Percentiles rank a stretch among this genome's conserved stretches.
phyloP scores from a whole-genome alignment of 768 basidiomycete species.

The Boletus rubescentipes region DNA sequence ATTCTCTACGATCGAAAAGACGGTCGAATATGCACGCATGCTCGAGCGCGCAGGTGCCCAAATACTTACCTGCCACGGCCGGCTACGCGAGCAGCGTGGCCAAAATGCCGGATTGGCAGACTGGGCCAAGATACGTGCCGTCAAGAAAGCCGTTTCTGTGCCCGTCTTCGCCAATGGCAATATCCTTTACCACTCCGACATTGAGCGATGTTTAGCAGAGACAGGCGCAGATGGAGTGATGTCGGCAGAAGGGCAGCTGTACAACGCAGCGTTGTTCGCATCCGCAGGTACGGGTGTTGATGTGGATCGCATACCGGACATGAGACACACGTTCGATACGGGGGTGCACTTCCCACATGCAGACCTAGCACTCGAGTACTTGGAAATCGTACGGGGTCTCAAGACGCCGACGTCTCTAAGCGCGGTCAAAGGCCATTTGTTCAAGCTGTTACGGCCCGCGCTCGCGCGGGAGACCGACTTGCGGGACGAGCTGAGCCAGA shows the following conservation, averaged over 20 bases:
- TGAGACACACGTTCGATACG: conserved; percentile 31
- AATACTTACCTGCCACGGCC: conserved; percentile 91
- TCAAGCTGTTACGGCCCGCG: conserved; percentile 86
- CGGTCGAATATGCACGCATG: conserved; percentile 94
- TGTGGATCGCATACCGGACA: neutral
- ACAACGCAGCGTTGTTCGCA: conserved; percentile 83
- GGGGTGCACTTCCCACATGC: conserved; percentile 56
- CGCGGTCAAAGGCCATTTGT: conserved; percentile 89
- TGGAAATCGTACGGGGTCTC: conserved; percentile 63
- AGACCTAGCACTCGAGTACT: conserved; percentile 80
- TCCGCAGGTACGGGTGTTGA: conserved; percentile 25
- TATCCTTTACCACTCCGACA: conserved; percentile 83
- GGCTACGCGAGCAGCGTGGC: conserved; percentile 89
- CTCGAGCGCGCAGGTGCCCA: conserved; percentile 94
- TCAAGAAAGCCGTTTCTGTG: conserved; percentile 85
- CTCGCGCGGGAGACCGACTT: conserved; percentile 66
- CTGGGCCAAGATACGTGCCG: conserved; percentile 86
- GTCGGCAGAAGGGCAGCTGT: conserved; percentile 93
- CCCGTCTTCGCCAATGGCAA: conserved; percentile 99
- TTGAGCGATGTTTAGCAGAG: conserved; percentile 70
- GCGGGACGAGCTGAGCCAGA: conserved; percentile 65
- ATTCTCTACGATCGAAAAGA: conserved; percentile 81
- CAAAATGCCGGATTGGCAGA: conserved; percentile 83
- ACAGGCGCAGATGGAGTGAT: conserved; percentile 94
- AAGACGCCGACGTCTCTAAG: conserved; percentile 70